These are phyloP conservation scores for Zancudomyces culisetae DNA, from an alignment of 371 early-diverging fungal species.

Conservation along the genomic window DNA sequence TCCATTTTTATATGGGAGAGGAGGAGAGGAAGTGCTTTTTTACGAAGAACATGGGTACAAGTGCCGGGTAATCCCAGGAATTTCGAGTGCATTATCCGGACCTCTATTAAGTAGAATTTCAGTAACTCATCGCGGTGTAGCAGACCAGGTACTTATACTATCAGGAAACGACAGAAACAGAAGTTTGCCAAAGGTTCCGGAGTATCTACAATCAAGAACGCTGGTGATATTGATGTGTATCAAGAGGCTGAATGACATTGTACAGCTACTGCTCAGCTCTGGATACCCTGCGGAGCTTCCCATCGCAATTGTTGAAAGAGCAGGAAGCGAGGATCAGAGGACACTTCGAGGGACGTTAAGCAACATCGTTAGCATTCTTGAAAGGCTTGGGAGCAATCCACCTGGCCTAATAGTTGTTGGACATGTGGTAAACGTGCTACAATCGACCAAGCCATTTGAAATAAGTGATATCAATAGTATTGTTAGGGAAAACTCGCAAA, in stretches of 20 bases:
- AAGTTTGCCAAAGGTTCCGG: slow-evolving; percentile 50
- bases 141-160: slow-evolving; percentile 65
- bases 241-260: slow-evolving; percentile 38
- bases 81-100: slow-evolving; percentile 56
- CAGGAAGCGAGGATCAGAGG: slow-evolving; percentile 50
- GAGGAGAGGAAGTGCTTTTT: slow-evolving; percentile 66
- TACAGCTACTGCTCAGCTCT: slow-evolving; percentile 23
- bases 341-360: slow-evolving; percentile 35
- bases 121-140: slow-evolving; percentile 60
- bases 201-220: slow-evolving; percentile 38
- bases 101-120: slow-evolving; percentile 51
- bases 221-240: slow-evolving; percentile 71
- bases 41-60: slow-evolving; percentile 48
- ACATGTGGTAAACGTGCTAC: slow-evolving; percentile 17
- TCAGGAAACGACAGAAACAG: slow-evolving; percentile 59
- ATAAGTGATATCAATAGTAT: neutral
- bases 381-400: slow-evolving; percentile 47
- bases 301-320: slow-evolving; percentile 53
- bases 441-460: neutral
- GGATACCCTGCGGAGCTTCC: slow-evolving; percentile 42
- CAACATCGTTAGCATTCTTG: slow-evolving; percentile 36
- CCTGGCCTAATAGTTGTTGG: slow-evolving; percentile 56
- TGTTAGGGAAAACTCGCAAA: neutral
- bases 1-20: slow-evolving; percentile 80
- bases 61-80: slow-evolving; percentile 54